Conservation (phyloP, 1,284 basidiomycete species). For the Tilletia caries region DNA sequence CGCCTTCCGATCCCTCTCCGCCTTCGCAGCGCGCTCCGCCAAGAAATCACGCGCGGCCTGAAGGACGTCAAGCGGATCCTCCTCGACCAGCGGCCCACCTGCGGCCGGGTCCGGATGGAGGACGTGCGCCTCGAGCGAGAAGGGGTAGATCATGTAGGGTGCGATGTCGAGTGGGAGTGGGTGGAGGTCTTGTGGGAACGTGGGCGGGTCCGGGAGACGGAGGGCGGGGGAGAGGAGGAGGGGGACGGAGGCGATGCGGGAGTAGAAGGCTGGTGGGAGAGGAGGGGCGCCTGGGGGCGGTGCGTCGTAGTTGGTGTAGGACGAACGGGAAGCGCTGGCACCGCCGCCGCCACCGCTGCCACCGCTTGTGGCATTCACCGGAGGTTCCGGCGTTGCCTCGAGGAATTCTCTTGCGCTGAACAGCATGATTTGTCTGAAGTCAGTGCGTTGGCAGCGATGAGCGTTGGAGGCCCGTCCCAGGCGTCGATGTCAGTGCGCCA, state of each 20-base stretch:
- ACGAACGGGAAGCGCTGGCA: too few species aligned
- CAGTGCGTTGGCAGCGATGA: too few species aligned
- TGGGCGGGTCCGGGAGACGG: background rate
- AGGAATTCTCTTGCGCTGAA: constrained; percentile 7
- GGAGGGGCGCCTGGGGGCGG: constrained; percentile 1
- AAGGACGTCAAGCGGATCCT: background rate
- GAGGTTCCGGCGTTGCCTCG: background rate
- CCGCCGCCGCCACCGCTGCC: background rate
- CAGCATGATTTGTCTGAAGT: too few species aligned
- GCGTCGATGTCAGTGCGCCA: too few species aligned
- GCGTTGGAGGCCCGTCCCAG: too few species aligned
- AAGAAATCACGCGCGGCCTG: background rate
- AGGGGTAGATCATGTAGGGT: constrained; percentile 11
- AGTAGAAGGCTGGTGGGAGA: constrained; percentile 9
- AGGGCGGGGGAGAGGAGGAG: constrained; percentile 12
- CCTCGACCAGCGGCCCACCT: constrained; percentile 7
- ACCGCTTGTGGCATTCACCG: background rate
- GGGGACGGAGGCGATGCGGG: constrained; percentile 11
- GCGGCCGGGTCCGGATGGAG: background rate
- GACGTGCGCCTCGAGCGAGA: constrained; percentile 8
- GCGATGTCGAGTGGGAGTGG: background rate
- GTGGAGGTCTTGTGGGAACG: background rate
- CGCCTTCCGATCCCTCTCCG: background rate
- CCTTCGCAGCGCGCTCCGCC: background rate
- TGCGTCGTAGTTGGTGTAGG: background rate